Evolutionary conservation across 306 rosid species (phyloP).

Genomic region (Arachis hypogaea): DNA sequence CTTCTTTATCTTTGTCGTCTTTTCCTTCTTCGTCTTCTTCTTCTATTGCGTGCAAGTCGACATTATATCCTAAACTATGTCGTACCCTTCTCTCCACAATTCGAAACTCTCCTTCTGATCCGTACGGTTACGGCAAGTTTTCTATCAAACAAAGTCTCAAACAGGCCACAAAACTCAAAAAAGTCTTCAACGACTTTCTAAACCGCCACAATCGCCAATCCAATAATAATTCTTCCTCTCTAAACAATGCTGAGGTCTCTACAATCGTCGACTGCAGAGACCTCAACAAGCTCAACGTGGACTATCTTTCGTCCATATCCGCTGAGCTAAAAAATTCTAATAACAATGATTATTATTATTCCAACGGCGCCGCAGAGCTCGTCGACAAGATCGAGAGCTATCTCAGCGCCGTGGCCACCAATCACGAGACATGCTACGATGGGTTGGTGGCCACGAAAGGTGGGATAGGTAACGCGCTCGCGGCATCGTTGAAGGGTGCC

Average conservation of each 20-base stretch:
- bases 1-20: constrained; percentile 22
- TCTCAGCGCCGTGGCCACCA: constrained; percentile 71
- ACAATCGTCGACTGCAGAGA: constrained; percentile 65
- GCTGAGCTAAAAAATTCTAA: constrained; percentile 35
- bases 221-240: constrained; percentile 1
- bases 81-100: constrained; percentile 67
- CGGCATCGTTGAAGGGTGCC: constrained; percentile 47
- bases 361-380: constrained; percentile 30
- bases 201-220: not conserved
- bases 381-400: constrained; percentile 59
- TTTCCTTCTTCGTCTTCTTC: not conserved
- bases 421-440: constrained; percentile 78
- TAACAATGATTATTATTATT: not conserved
- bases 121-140: constrained; percentile 59
- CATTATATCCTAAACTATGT: constrained; percentile 80
- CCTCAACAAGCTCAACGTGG: constrained; percentile 61
- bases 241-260: constrained; percentile 39
- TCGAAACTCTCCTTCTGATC: constrained; percentile 59
- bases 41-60: constrained; percentile 48
- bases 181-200: constrained; percentile 43
- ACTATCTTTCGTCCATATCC: constrained; percentile 45
- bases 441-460: constrained; percentile 64
- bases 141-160: constrained; percentile 67
- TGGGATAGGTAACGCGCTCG: constrained; percentile 43
- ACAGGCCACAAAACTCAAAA: constrained; percentile 51